These are phyloP conservation scores for Oryza australiensis DNA, from an alignment of 176 grass and related monocot genomes.

Conservation along the genomic window DNA sequence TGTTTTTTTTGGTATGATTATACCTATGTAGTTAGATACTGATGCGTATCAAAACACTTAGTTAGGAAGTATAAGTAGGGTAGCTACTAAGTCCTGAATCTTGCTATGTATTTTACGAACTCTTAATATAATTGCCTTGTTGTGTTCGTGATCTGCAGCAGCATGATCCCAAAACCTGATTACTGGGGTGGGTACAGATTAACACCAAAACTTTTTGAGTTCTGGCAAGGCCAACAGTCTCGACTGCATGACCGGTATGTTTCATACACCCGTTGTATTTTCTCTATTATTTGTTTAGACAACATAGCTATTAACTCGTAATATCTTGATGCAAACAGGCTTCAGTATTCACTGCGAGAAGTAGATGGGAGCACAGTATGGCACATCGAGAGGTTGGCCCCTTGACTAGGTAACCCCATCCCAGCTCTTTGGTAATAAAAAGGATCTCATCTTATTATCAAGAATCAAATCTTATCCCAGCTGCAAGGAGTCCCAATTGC, in stretches of 20 bases:
- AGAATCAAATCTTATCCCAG: slow-evolving; percentile 36
- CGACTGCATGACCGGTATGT: slow-evolving; percentile 88
- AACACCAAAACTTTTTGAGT: slow-evolving; percentile 76
- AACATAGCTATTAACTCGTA: neutral
- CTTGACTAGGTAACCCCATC: slow-evolving; percentile 42
- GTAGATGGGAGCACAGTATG: slow-evolving; percentile 53
- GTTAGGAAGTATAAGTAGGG: neutral
- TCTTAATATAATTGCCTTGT: neutral
- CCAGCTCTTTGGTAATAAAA: slow-evolving; percentile 44
- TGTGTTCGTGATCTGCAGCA: slow-evolving; percentile 47
- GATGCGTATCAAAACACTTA: neutral
- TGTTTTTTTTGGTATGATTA: neutral
- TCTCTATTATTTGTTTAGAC: neutral
- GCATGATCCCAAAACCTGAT: slow-evolving; percentile 75
- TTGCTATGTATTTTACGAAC: neutral
- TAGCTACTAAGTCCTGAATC: slow-evolving; percentile 11
- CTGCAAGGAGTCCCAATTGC: slow-evolving; percentile 12
- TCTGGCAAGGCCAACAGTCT: slow-evolving; percentile 97
- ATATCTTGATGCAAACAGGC: slow-evolving; percentile 40
- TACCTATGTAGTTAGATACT: neutral
- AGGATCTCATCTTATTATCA: slow-evolving; percentile 32
- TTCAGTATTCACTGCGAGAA: slow-evolving; percentile 57
- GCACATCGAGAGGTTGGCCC: slow-evolving; percentile 77
- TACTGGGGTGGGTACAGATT: slow-evolving; percentile 91
- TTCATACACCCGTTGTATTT: neutral